Base-by-base conservation (phyloP, 352 stramenopile genomes). In the Globisporangium irregulare region DNA sequence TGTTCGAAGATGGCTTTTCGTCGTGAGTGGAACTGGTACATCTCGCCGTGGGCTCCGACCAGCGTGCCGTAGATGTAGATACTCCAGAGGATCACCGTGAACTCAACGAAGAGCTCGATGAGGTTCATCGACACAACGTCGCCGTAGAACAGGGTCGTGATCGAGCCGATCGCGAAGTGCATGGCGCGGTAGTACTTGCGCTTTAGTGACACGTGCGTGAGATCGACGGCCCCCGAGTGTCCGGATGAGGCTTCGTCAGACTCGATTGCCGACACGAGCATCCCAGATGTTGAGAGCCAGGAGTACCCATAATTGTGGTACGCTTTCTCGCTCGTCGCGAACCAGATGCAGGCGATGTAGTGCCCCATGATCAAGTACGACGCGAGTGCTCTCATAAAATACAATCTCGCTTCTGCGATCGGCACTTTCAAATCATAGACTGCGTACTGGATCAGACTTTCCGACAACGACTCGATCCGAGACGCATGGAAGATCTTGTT, bases 51-150 rank as follows among this genome's bases (percentile, higher is more conserved):
- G 0, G 81, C 82, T 0, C 82, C 84, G 0, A 93, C 78, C 1
- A 93, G 70, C 2, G 84, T 75, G 25, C 84, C 84, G 43, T 87
- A 91, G 46, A 91, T 85, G 71, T 93, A 93, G 24, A 90, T 91
- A 51, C 80, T 86, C 66, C 68, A 78, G 0, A 91, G 62, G 8
- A 87, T 89, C 36, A 88, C 82, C 0, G 34, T 60, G 25, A 91
- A 82, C 51, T 93, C 84, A 0, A 76, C 73, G 1, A 86, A 70
- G n/a, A 90, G 53, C 53, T 91, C 84, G 29, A 82, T 36, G 2
- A 88, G 36, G 54, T 91, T 93, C 73, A 90, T 86, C 3, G 82
- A 90, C 14, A 83, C 50, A 29, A 91, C 87, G 36, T 93, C 84
- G 2, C 78, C 84, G 46, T 91, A 90, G 51, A 82, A 93, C 3